phyloP scores from a whole-genome alignment of 2,329 filamentous ascomycete genomes.

The Aspergillus spinulosporus region DNA sequence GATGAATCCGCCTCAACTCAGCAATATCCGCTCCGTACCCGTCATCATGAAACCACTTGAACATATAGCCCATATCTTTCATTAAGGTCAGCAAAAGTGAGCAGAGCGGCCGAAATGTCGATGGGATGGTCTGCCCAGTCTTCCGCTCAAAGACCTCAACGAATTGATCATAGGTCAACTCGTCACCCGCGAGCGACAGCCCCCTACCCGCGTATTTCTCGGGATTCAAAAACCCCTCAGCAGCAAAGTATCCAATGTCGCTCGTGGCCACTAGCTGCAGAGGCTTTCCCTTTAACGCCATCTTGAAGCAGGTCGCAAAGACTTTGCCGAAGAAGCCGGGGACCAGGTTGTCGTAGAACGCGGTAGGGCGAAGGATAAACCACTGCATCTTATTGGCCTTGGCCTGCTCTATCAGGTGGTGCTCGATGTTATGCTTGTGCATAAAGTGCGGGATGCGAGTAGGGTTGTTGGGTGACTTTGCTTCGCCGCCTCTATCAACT shows the following conservation, averaged over 20 bases:
- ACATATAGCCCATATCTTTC: slow-evolving; percentile 50
- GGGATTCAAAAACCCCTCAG: slow-evolving; percentile 50
- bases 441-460: slow-evolving; percentile 64
- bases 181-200: slow-evolving; percentile 54
- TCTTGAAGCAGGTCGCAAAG: slow-evolving; percentile 47
- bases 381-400: slow-evolving; percentile 54
- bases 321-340: slow-evolving; percentile 51
- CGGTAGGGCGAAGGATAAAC: slow-evolving; percentile 62
- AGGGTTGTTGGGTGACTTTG: slow-evolving; percentile 49
- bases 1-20: slow-evolving; percentile 46
- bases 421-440: slow-evolving; percentile 62
- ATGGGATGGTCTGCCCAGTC: slow-evolving; percentile 47
- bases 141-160: slow-evolving; percentile 47
- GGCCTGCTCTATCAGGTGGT: slow-evolving; percentile 52
- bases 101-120: slow-evolving; percentile 43
- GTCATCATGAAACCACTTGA: slow-evolving; percentile 52
- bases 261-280: slow-evolving; percentile 45
- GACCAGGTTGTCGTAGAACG: slow-evolving; percentile 61
- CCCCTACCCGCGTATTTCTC: slow-evolving; percentile 40
- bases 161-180: slow-evolving; percentile 51
- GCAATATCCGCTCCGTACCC: slow-evolving; percentile 51
- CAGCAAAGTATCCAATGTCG: slow-evolving; percentile 56
- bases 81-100: slow-evolving; percentile 46
- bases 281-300: slow-evolving; percentile 44
- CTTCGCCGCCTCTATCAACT: slow-evolving; percentile 63